Percentiles rank a stretch among this genome's conserved stretches.
These are phyloP conservation scores for Rhodotorula diobovata DNA, from an alignment of 768 basidiomycete genomes.

Conservation along the genomic window DNA sequence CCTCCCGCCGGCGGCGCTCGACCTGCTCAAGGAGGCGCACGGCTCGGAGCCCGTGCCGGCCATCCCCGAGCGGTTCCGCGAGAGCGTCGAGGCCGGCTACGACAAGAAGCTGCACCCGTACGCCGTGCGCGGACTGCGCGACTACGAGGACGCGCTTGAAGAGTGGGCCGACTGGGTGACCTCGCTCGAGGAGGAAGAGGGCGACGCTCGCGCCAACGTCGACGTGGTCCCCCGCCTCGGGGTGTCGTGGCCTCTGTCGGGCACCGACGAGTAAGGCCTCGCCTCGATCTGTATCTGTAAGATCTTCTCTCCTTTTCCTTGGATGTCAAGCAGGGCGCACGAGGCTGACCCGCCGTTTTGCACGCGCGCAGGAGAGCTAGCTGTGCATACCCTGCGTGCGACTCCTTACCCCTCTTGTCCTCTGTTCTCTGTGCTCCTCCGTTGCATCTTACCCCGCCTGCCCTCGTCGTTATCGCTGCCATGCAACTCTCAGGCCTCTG, in stretches of 20 bases:
- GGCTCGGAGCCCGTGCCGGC: conserved; percentile 40
- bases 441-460: no score
- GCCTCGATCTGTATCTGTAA: background rate
- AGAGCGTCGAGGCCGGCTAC: conserved; percentile 28
- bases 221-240: conserved; percentile 23
- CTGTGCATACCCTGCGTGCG: no score
- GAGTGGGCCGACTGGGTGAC: conserved; percentile 39
- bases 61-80: conserved; percentile 38
- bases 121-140: conserved; percentile 41
- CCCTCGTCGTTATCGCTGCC: no score
- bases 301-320: no score
- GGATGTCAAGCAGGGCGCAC: no score
- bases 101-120: conserved; percentile 44
- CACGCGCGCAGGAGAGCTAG: no score
- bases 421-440: no score
- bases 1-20: conserved; percentile 45
- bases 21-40: conserved; percentile 40
- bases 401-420: no score
- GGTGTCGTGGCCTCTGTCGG: conserved; percentile 16
- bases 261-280: background rate
- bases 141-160: conserved; percentile 43
- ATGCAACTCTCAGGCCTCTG: no score
- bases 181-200: conserved; percentile 27
- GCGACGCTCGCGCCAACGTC: background rate
- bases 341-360: no score